Percentiles rank a stretch among this genome's conserved stretches.
phyloP scores from a whole-genome alignment of 2,329 filamentous ascomycete species.

The Talaromyces verruculosus region DNA sequence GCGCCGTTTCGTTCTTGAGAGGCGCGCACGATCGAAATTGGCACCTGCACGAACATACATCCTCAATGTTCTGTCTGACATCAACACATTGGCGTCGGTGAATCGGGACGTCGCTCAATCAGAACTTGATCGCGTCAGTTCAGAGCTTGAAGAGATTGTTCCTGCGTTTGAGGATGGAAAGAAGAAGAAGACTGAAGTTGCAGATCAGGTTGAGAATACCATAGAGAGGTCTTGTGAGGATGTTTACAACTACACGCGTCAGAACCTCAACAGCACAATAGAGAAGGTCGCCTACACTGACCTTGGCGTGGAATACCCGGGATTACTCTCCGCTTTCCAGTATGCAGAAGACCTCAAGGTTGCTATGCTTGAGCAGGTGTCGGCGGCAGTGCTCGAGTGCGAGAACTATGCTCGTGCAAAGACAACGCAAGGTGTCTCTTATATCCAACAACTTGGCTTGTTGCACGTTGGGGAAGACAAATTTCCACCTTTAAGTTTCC shows the following conservation, averaged over 20 bases:
- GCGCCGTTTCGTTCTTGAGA: constrained; percentile 90
- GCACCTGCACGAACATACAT: constrained; percentile 95
- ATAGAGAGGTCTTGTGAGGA: constrained; percentile 84
- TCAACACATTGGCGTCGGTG: constrained; percentile 77
- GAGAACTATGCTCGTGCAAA: constrained; percentile 81
- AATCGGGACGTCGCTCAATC: constrained; percentile 83
- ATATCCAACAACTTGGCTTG: constrained; percentile 84
- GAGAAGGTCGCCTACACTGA: constrained; percentile 71
- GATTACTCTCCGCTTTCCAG: constrained; percentile 78
- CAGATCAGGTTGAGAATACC: constrained; percentile 74
- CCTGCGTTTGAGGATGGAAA: constrained; percentile 81
- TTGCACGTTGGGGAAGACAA: constrained; percentile 79
- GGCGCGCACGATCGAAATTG: constrained; percentile 90
- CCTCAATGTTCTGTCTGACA: constrained; percentile 85
- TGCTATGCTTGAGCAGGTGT: constrained; percentile 86
- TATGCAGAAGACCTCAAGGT: constrained; percentile 92
- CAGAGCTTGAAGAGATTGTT: constrained; percentile 77
- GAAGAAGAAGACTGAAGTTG: constrained; percentile 75
- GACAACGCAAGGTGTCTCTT: constrained; percentile 77
- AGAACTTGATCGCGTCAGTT: constrained; percentile 78
- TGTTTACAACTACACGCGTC: constrained; percentile 80
- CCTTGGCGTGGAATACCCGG: constrained; percentile 82
- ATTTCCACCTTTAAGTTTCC: constrained; percentile 82
- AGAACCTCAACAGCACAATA: constrained; percentile 73
- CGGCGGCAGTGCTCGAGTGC: constrained; percentile 72